Conservation (phyloP, 306 rosid genomes). For the Phaseolus lunatus region DNA sequence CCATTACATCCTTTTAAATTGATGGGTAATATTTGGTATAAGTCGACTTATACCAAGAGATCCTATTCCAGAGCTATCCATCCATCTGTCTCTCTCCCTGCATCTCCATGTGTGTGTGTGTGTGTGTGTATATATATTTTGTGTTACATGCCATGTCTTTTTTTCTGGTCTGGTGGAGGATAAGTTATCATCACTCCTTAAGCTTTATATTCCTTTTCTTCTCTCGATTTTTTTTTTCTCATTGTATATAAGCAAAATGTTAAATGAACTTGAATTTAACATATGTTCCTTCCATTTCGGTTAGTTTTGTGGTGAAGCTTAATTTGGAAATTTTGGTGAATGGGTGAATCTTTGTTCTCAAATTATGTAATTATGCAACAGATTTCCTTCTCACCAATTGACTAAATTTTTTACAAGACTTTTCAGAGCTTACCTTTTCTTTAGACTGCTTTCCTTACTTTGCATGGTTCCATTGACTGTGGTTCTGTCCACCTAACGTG, state of each 20-base stretch:
- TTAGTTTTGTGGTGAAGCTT: constrained; percentile 6
- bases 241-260: neutral
- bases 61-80: no score
- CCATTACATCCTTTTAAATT: neutral
- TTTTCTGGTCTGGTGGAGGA: neutral
- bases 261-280: constrained; percentile 21
- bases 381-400: neutral
- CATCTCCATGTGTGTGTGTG: no score
- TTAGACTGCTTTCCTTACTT: constrained; percentile 1
- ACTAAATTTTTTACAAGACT: neutral
- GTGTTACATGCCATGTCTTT: neutral
- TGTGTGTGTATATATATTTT: neutral
- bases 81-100: no score
- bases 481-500: constrained; percentile 1
- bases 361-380: neutral
- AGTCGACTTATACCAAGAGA: no score
- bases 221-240: neutral
- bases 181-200: neutral
- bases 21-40: no score
- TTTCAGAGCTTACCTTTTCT: neutral
- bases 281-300: neutral
- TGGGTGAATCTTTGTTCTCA: constrained; percentile 15
- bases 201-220: neutral
- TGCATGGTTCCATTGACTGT: neutral
- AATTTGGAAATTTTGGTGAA: constrained; percentile 18